phyloP scores from a whole-genome alignment of 345 rosid genomes.

The Pseudoturritis turrita region DNA sequence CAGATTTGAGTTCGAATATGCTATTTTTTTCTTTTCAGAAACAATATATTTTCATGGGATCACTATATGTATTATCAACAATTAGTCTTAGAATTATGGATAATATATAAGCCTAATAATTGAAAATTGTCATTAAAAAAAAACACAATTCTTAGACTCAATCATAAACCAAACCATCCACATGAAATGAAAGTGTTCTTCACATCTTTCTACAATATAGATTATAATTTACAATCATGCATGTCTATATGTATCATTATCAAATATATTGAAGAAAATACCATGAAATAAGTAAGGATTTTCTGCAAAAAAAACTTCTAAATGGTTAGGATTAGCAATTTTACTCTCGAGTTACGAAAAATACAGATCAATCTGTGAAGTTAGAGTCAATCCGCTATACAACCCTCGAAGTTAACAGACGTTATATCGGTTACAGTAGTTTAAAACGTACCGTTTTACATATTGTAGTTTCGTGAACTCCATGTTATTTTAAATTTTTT shows the following conservation, averaged over 20 bases:
- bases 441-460: too few species aligned
- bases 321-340: too few species aligned
- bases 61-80: background rate
- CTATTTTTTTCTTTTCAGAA: too few species aligned
- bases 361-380: too few species aligned
- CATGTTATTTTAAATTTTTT: too few species aligned
- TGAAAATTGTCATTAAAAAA: background rate
- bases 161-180: constrained; percentile 12
- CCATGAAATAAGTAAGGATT: background rate
- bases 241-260: background rate
- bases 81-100: background rate
- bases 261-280: background rate
- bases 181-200: constrained; percentile 23
- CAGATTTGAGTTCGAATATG: too few species aligned
- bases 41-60: background rate
- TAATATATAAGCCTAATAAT: background rate
- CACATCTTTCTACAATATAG: constrained; percentile 10
- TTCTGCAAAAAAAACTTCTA: too few species aligned
- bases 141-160: background rate
- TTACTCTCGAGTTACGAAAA: too few species aligned
- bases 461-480: too few species aligned
- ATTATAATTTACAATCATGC: constrained; percentile 1
- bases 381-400: too few species aligned
- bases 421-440: too few species aligned
- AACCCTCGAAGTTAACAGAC: too few species aligned